These are phyloP conservation scores for Suillus bovinus DNA, from an alignment of 768 basidiomycete species.

Conservation along the genomic window DNA sequence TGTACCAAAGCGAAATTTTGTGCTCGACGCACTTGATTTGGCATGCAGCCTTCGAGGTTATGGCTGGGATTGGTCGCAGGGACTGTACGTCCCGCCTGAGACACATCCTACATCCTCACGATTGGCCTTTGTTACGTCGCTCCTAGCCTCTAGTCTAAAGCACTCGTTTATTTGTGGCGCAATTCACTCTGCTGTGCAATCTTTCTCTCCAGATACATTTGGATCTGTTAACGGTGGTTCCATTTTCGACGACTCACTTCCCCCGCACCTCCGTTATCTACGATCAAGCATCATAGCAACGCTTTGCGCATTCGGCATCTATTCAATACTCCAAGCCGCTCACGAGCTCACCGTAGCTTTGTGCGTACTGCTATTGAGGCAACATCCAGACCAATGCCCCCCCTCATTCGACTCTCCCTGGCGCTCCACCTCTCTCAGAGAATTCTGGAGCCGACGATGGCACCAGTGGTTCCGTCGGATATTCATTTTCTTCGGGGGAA, in stretches of 20 bases:
- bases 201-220: conserved; percentile 41
- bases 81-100: conserved; percentile 32
- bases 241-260: conserved; percentile 36
- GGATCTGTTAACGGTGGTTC: conserved; percentile 21
- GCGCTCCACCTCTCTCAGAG: conserved; percentile 34
- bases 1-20: background rate
- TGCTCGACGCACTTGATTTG: conserved; percentile 50
- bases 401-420: conserved; percentile 36
- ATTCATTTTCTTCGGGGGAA: conserved; percentile 33
- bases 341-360: conserved; percentile 26
- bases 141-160: conserved; percentile 33
- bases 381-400: conserved; percentile 34
- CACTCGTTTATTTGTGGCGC: conserved; percentile 45
- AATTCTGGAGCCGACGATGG: conserved; percentile 42
- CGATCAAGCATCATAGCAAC: conserved; percentile 46
- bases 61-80: conserved; percentile 60
- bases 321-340: conserved; percentile 41
- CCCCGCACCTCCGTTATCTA: conserved; percentile 24
- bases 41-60: conserved; percentile 51
- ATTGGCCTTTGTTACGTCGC: conserved; percentile 36
- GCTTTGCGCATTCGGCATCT: conserved; percentile 44
- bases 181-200: conserved; percentile 47
- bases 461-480: conserved; percentile 35
- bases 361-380: conserved; percentile 28
- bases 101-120: conserved; percentile 41